Evolutionary conservation across 352 stramenopile genomes (phyloP).

Genomic region (Pythium sukuiense): DNA sequence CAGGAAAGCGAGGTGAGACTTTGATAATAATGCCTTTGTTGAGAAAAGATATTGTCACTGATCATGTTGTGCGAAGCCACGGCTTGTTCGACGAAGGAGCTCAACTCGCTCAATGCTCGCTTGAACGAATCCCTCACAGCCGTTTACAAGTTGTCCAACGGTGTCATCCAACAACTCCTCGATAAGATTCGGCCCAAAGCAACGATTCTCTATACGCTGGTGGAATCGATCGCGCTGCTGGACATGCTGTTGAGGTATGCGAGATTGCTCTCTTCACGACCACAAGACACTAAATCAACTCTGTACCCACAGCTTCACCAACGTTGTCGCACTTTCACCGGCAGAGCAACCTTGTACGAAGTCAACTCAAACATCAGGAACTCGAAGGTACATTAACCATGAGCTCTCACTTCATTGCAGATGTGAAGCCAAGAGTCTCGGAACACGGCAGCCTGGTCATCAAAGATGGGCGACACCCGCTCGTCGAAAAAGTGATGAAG

Average conservation of each 20-base stretch:
- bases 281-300: background rate
- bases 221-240: constrained; percentile 88
- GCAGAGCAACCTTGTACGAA: constrained; percentile 69
- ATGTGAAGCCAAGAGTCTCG: constrained; percentile 68
- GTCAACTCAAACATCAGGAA: background rate
- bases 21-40: background rate
- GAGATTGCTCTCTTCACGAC: too few relatives aligned
- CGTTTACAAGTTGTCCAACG: constrained; percentile 89
- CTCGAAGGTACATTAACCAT: too few relatives aligned
- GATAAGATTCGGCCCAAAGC: constrained; percentile 76
- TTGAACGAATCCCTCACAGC: constrained; percentile 80
- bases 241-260: constrained; percentile 91
- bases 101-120: constrained; percentile 84
- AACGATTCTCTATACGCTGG: constrained; percentile 79
- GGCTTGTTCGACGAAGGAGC: constrained; percentile 84
- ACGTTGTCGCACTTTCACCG: constrained; percentile 79
- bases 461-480: constrained; percentile 75
- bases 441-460: constrained; percentile 76
- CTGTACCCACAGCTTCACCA: constrained; percentile 72
- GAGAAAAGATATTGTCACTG: too few relatives aligned
- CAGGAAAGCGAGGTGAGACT: constrained; percentile 54
- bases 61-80: constrained; percentile 45
- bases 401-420: constrained; percentile 20
- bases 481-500: constrained; percentile 71
- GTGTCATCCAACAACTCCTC: constrained; percentile 80